A percentile compares a stretch with the other conserved stretches of the same genome.
phyloP scores from a whole-genome alignment of 257 asterid genomes.

The Salvia hispanica region DNA sequence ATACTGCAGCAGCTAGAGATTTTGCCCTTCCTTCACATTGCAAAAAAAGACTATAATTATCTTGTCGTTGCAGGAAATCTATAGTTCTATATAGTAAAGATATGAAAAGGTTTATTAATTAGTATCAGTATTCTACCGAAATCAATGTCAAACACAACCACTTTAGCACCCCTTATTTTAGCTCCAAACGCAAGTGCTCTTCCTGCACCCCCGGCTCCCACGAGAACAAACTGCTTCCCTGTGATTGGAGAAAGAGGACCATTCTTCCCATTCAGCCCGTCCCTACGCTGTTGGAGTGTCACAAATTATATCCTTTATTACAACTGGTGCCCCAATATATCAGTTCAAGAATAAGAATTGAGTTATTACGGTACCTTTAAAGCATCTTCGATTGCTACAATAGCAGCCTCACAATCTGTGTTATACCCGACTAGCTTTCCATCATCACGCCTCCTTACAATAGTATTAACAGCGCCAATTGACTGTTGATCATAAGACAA shows the following conservation, averaged over 20 bases:
- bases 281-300: slow-evolving; percentile 34
- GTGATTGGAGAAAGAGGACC: slow-evolving; percentile 32
- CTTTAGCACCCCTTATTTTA: slow-evolving; percentile 56
- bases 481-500: slow-evolving; percentile 38
- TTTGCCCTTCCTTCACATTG: slow-evolving; percentile 55
- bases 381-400: slow-evolving; percentile 70
- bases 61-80: neutral
- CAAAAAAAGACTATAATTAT: neutral
- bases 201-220: slow-evolving; percentile 83
- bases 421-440: slow-evolving; percentile 72
- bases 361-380: slow-evolving; percentile 39
- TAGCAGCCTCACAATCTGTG: slow-evolving; percentile 75
- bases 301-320: neutral
- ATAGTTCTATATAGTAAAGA: neutral
- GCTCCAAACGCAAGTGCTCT: slow-evolving; percentile 77
- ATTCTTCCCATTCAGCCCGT: slow-evolving; percentile 35
- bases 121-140: slow-evolving; percentile 36
- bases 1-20: slow-evolving; percentile 57
- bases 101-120: neutral
- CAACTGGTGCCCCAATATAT: neutral
- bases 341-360: neutral
- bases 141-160: slow-evolving; percentile 58
- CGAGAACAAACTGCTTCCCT: slow-evolving; percentile 57
- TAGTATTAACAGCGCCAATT: slow-evolving; percentile 70
- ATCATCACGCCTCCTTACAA: slow-evolving; percentile 52